phyloP scores from a whole-genome alignment of 768 basidiomycete species.

The Krasilnikovozyma curviuscula region DNA sequence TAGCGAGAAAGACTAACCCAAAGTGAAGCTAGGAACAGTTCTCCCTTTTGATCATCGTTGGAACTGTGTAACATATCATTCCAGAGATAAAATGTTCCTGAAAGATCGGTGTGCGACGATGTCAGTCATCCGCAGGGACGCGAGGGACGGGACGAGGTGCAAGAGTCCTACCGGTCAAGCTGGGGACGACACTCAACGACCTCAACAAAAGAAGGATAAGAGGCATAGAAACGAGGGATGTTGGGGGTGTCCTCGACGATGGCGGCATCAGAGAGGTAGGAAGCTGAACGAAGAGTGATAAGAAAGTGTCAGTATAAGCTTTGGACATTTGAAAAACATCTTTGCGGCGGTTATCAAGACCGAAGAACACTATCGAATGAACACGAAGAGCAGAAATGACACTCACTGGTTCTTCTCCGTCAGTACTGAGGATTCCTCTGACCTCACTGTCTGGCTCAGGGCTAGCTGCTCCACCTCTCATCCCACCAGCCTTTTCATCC shows the following conservation, averaged over 20 bases:
- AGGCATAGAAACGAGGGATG: neutral
- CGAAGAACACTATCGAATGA: neutral
- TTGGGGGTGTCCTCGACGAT: neutral
- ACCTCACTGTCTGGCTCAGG: no score
- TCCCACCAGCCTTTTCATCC: no score
- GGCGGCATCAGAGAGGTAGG: conserved; percentile 3
- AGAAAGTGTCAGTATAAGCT: neutral
- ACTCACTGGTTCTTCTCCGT: conserved; percentile 9
- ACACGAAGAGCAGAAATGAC: neutral
- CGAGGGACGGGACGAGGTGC: no score
- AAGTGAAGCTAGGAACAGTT: conserved; percentile 7
- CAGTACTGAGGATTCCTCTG: conserved; percentile 6
- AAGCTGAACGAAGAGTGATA: neutral
- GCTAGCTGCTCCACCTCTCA: no score
- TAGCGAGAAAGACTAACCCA: conserved; percentile 1
- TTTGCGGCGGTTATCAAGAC: neutral
- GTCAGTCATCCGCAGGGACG: no score
- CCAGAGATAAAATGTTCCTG: conserved; percentile 4
- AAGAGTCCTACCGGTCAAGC: no score
- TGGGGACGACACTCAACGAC: conserved; percentile 4
- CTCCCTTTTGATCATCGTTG: neutral
- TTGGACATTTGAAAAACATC: neutral
- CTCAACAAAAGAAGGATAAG: neutral
- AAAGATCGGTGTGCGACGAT: no score
- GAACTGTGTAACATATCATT: neutral